phyloP scores from a whole-genome alignment of 768 basidiomycete genomes.

The Russula compacta region DNA sequence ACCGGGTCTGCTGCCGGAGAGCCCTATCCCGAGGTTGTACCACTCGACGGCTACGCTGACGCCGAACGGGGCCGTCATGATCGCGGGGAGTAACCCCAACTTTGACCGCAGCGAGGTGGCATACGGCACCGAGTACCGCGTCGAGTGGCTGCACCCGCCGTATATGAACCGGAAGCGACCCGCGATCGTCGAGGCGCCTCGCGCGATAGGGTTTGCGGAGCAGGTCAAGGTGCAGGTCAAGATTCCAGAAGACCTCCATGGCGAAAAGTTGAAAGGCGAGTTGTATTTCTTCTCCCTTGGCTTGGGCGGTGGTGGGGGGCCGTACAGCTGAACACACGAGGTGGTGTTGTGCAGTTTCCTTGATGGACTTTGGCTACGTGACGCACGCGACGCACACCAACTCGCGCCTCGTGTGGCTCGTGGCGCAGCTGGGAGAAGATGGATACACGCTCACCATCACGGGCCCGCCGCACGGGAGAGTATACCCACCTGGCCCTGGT shows the following conservation, averaged over 20 bases:
- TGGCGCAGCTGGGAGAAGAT: slow-evolving; percentile 34
- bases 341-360: slow-evolving; percentile 37
- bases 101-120: slow-evolving; percentile 60
- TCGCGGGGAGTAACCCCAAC: slow-evolving; percentile 81
- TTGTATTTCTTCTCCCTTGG: neutral
- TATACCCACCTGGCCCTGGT: slow-evolving; percentile 78
- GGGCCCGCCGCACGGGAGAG: slow-evolving; percentile 50
- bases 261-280: slow-evolving; percentile 42
- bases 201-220: slow-evolving; percentile 38
- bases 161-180: slow-evolving; percentile 65
- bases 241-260: slow-evolving; percentile 30
- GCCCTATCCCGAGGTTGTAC: slow-evolving; percentile 65
- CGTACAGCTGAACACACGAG: neutral
- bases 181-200: slow-evolving; percentile 26
- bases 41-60: slow-evolving; percentile 79
- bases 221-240: slow-evolving; percentile 38
- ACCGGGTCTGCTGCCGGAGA: slow-evolving; percentile 52
- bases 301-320: too few species aligned
- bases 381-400: slow-evolving; percentile 74
- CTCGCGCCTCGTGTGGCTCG: slow-evolving; percentile 64
- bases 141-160: slow-evolving; percentile 78
- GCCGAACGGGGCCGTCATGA: slow-evolving; percentile 62
- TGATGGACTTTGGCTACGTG: slow-evolving; percentile 79
- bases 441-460: slow-evolving; percentile 43
- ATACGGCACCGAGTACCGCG: slow-evolving; percentile 82